phyloP scores from a whole-genome alignment of 2,329 filamentous ascomycete genomes.

The Nannizziopsis barbatae region DNA sequence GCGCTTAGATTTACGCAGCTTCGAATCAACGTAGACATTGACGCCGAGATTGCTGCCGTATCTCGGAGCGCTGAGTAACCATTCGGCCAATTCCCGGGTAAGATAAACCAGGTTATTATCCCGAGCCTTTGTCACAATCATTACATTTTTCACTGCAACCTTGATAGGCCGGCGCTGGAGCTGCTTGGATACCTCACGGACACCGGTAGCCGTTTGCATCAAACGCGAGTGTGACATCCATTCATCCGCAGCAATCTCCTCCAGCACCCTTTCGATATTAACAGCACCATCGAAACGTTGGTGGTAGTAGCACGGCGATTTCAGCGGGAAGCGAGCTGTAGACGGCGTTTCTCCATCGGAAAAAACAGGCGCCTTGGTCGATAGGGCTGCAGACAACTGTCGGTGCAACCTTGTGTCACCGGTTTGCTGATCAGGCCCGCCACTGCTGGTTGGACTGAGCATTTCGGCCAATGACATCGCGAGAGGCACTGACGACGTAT shows the following conservation, averaged over 20 bases:
- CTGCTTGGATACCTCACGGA: conserved; percentile 91
- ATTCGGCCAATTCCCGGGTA: conserved; percentile 75
- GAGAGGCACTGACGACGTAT: conserved; percentile 42
- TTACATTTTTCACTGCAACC: conserved; percentile 81
- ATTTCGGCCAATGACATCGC: conserved; percentile 42
- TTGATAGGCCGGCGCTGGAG: conserved; percentile 84
- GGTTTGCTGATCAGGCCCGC: background rate
- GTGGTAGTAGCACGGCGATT: conserved; percentile 96
- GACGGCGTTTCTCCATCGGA: conserved; percentile 37
- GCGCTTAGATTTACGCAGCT: conserved; percentile 75
- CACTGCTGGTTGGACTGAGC: conserved; percentile 5
- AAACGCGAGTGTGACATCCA: conserved; percentile 87
- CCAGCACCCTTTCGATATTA: conserved; percentile 85
- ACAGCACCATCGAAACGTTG: conserved; percentile 93
- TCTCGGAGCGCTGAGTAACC: conserved; percentile 77
- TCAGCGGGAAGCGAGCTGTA: conserved; percentile 51
- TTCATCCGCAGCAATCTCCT: conserved; percentile 81
- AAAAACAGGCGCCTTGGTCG: conserved; percentile 38
- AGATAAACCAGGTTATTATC: conserved; percentile 87
- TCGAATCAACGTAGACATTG: conserved; percentile 96
- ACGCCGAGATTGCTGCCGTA: conserved; percentile 86
- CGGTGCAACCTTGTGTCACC: conserved; percentile 11
- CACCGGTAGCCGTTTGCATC: conserved; percentile 87
- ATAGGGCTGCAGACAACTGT: conserved; percentile 16
- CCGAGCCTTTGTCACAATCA: conserved; percentile 97